These are phyloP conservation scores for Ophiocordyceps camponoti-floridani DNA, from an alignment of 2,329 filamentous ascomycete species.

Conservation along the genomic window DNA sequence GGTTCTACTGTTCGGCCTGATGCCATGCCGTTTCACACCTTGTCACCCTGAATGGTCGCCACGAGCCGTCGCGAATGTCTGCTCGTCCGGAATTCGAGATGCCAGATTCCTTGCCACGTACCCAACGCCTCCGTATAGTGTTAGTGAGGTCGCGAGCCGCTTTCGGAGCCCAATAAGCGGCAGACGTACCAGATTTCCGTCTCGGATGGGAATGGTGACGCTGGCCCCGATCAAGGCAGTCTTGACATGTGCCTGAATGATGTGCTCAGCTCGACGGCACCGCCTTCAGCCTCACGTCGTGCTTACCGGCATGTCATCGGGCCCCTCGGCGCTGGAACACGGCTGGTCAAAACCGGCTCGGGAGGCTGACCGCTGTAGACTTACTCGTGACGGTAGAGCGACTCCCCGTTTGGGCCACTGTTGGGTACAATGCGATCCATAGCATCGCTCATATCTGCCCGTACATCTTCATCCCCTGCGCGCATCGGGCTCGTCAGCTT, in stretches of 20 bases:
- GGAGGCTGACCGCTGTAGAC: constrained; percentile 1
- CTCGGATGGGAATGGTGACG: constrained; percentile 75
- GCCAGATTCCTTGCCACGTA: constrained; percentile 84
- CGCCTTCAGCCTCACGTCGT: neutral
- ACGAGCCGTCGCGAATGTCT: constrained; percentile 70
- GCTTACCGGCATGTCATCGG: constrained; percentile 79
- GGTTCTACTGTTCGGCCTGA: constrained; percentile 1
- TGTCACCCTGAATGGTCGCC: constrained; percentile 87
- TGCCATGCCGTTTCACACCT: constrained; percentile 17
- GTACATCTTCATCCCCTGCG: constrained; percentile 56
- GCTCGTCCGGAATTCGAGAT: constrained; percentile 66
- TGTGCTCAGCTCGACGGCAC: neutral
- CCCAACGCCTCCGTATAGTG: constrained; percentile 31
- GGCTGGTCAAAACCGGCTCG: neutral
- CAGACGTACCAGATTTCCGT: constrained; percentile 52
- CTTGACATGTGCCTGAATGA: constrained; percentile 68
- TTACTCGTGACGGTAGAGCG: constrained; percentile 58
- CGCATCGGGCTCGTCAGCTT: neutral
- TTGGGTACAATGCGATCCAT: constrained; percentile 79
- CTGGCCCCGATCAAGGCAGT: constrained; percentile 76
- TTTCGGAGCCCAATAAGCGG: neutral
- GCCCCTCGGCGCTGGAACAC: constrained; percentile 50
- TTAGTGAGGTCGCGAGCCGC: neutral
- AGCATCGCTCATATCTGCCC: constrained; percentile 83
- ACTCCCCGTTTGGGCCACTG: constrained; percentile 49